A percentile compares a stretch with the other conserved stretches of the same genome.
phyloP scores from a whole-genome alignment of 345 rosid species.

The Citrus sp. region DNA sequence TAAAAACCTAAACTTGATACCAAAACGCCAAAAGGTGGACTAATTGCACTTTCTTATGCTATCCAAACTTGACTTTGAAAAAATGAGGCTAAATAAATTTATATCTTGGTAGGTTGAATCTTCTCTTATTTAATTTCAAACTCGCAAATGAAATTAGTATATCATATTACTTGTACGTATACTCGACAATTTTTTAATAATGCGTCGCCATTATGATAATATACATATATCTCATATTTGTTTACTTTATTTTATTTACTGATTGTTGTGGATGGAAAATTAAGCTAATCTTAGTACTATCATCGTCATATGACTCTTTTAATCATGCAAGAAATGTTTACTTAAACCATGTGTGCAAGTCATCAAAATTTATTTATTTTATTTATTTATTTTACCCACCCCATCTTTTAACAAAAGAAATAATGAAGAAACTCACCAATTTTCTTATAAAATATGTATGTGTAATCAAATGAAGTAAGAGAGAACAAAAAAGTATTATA shows the following conservation, averaged over 20 bases:
- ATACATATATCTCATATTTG: too few relatives aligned
- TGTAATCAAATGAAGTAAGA: not conserved
- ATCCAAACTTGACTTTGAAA: not conserved
- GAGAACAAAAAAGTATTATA: not conserved
- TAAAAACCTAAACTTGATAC: not conserved
- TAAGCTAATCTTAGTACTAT: not conserved
- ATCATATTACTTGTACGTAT: too few relatives aligned
- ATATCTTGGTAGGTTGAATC: not conserved
- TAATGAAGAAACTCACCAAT: too few relatives aligned
- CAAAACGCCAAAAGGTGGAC: not conserved
- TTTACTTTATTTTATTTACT: too few relatives aligned
- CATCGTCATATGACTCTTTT: constrained; percentile 5
- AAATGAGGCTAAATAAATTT: not conserved
- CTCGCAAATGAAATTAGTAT: not conserved
- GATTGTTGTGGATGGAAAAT: not conserved
- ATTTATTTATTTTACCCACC: too few relatives aligned
- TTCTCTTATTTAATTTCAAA: not conserved
- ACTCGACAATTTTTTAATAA: too few relatives aligned
- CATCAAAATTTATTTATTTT: not conserved
- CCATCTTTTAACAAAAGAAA: too few relatives aligned
- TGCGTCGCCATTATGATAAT: too few relatives aligned
- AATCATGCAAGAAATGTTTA: constrained; percentile 24
- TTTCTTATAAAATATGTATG: not conserved
- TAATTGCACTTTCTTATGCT: not conserved
- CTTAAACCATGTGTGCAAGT: constrained; percentile 26